Evolutionary conservation across 768 basidiomycete genomes (phyloP).

Genomic region (Ephemerocybe angulata): DNA sequence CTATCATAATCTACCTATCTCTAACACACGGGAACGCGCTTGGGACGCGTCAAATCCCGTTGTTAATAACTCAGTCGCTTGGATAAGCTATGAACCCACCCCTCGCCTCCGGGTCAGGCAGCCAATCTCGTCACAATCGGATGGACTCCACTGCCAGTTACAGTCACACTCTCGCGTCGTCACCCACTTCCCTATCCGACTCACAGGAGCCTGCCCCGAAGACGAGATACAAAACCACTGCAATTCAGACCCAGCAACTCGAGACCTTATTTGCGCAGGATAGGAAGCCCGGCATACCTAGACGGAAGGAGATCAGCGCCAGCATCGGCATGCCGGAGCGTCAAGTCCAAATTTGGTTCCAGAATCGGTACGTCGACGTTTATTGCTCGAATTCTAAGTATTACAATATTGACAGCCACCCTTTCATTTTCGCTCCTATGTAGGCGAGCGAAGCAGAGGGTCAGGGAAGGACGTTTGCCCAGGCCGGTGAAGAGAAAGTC

Average conservation of each 20-base stretch:
- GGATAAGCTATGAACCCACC: background rate
- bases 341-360: conserved; percentile 89
- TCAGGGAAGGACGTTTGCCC: conserved; percentile 53
- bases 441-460: conserved; percentile 81
- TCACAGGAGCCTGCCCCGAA: background rate
- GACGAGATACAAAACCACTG: conserved; percentile 75
- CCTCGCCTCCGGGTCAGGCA: background rate
- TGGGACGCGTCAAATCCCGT: background rate
- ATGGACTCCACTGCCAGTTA: background rate
- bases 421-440: background rate
- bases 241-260: conserved; percentile 73
- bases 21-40: background rate
- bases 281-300: conserved; percentile 66
- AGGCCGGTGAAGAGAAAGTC: conserved; percentile 25
- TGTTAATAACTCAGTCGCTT: background rate
- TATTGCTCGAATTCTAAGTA: conserved; percentile 6
- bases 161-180: background rate
- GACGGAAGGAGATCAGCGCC: conserved; percentile 70
- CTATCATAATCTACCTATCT: background rate
- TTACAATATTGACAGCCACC: background rate
- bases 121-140: background rate
- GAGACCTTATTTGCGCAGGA: conserved; percentile 68
- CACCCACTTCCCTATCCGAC: background rate
- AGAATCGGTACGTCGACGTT: conserved; percentile 58
- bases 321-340: conserved; percentile 79